A percentile compares a stretch with the other conserved stretches of the same genome.
Conservation (phyloP, 805 yeast species). For the Ogataea polymorpha region DNA sequence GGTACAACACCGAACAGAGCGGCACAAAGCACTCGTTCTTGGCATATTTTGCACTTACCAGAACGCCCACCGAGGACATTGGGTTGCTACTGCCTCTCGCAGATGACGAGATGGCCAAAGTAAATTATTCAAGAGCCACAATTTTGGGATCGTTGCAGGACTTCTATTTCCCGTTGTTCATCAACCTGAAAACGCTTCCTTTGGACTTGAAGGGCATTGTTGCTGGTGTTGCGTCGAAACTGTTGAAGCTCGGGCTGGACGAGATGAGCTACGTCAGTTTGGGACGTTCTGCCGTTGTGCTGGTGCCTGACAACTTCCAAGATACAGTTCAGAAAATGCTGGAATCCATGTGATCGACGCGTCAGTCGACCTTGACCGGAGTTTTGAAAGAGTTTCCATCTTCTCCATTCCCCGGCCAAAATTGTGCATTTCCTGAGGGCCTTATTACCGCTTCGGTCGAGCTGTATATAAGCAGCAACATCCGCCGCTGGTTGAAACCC, state of each 20-base stretch:
- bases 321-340: constrained; percentile 16
- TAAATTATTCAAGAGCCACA: constrained; percentile 40
- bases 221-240: constrained; percentile 56
- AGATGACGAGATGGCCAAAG: constrained; percentile 30
- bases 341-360: constrained; percentile 2
- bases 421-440: neutral
- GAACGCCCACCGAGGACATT: constrained; percentile 49
- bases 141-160: constrained; percentile 59
- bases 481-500: neutral
- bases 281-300: constrained; percentile 56
- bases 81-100: constrained; percentile 47
- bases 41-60: constrained; percentile 48
- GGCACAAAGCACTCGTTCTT: constrained; percentile 29
- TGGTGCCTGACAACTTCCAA: constrained; percentile 49
- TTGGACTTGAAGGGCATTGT: constrained; percentile 64
- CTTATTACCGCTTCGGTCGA: neutral
- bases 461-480: neutral
- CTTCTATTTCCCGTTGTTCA: constrained; percentile 50
- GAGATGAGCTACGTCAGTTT: constrained; percentile 61
- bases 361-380: constrained; percentile 7
- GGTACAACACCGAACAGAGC: constrained; percentile 17
- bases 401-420: neutral
- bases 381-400: constrained; percentile 1
- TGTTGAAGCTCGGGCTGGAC: constrained; percentile 35
- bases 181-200: constrained; percentile 53